Base-by-base conservation (phyloP, 106 monocot species). In the Allium fistulosum region DNA sequence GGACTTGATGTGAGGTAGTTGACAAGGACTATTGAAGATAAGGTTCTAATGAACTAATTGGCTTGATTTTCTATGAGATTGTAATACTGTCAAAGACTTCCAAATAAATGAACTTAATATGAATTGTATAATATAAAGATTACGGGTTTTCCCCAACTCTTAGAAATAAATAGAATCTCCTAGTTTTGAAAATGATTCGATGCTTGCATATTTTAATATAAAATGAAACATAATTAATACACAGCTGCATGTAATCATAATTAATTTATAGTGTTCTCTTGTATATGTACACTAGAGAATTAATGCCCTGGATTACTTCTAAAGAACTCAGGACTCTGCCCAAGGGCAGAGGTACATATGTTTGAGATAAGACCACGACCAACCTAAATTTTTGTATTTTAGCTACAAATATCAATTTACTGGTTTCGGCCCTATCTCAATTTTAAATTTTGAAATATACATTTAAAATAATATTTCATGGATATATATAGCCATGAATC, bases 141-240 rank as follows among this genome's bases (percentile, higher is more conserved):
- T 72, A 0, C 77, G 82, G 60, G 63, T 62, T 58, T 65, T 78
- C 55, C 82, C 85, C 60, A 80, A 73, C 50, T 84, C 79, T 82
- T 92, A 87, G 17, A 92, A 87, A 72, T 87, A 92, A 59, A 92
- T 92, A 15, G 87, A 92, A 65, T 92, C 87, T 68, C 91, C 91
- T 37, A 92, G 68, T 53, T 92, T 92, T 51, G 91, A 92, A 58
- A 92, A 92, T 37, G 87, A 92, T 66, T 92, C 91, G 50, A 87
- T 84, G 47, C 80, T 87, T 92, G 72, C n/a, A 76, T 53, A 70
- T 3, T 22, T 22, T 22, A 0, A 22, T 0, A n/a, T 14, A 4
- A 15, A 75, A 68, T 22, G 49, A 10, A 10, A 58, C 14, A 63
- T 18, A 51, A 71, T 48, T 17, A 51, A 71, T 50, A 26, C 22